A percentile compares a stretch with the other conserved stretches of the same genome.
Evolutionary conservation across 306 rosid genomes (phyloP).

Genomic region (Corylus heterophylla): DNA sequence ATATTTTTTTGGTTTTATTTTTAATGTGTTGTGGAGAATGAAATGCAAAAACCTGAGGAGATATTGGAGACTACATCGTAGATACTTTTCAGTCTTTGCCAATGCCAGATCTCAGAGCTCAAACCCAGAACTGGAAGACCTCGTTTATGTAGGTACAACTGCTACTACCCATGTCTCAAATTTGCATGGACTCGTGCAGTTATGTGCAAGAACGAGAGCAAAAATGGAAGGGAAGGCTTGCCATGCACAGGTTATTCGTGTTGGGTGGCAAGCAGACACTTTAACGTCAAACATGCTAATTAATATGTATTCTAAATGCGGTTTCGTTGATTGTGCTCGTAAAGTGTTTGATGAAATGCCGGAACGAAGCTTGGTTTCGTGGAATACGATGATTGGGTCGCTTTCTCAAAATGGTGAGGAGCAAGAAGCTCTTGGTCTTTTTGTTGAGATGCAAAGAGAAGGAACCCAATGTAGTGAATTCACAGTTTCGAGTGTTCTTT

Average conservation of each 20-base stretch:
- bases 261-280: constrained; percentile 52
- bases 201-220: constrained; percentile 50
- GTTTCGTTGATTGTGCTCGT: constrained; percentile 49
- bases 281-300: constrained; percentile 75
- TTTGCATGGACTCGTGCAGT: constrained; percentile 59
- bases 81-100: constrained; percentile 41
- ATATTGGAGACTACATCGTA: constrained; percentile 26
- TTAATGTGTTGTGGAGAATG: constrained; percentile 15
- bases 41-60: constrained; percentile 40
- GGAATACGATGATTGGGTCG: constrained; percentile 85
- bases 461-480: constrained; percentile 63
- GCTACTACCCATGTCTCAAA: constrained; percentile 30
- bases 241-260: constrained; percentile 59
- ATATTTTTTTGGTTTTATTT: neutral
- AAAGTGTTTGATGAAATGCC: constrained; percentile 67
- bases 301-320: constrained; percentile 73
- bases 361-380: constrained; percentile 67
- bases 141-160: constrained; percentile 26
- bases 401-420: constrained; percentile 56
- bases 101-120: constrained; percentile 21
- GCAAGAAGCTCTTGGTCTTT: constrained; percentile 59
- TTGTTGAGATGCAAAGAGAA: constrained; percentile 67
- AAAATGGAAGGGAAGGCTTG: constrained; percentile 55
- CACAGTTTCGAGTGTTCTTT: constrained; percentile 80
- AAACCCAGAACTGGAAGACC: constrained; percentile 24